These are phyloP conservation scores for Elsinoe ampelina DNA, from an alignment of 2,329 filamentous ascomycete genomes.

Conservation along the genomic window DNA sequence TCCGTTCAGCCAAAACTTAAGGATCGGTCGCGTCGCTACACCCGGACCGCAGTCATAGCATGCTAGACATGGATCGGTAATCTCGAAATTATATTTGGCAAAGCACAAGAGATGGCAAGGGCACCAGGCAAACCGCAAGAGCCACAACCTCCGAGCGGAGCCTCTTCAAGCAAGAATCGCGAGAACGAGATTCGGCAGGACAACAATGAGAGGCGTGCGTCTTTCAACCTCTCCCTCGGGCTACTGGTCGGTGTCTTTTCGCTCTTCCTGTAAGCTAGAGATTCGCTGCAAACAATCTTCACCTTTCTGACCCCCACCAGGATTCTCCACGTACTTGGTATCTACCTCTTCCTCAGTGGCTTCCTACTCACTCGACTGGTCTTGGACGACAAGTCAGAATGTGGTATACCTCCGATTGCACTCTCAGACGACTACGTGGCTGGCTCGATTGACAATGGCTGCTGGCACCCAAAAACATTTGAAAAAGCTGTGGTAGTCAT, in stretches of 20 bases:
- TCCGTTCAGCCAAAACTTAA: not conserved
- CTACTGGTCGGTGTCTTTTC: slow-evolving; percentile 56
- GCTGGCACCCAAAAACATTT: slow-evolving; percentile 94
- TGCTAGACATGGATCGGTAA: not conserved
- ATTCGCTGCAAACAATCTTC: not conserved
- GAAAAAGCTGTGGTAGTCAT: slow-evolving; percentile 83
- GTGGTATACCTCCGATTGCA: slow-evolving; percentile 61
- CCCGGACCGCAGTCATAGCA: not conserved
- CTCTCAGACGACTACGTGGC: slow-evolving; percentile 32
- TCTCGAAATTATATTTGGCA: not conserved
- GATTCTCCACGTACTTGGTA: slow-evolving; percentile 65
- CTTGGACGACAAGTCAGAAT: slow-evolving; percentile 66
- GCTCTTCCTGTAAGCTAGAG: slow-evolving; percentile 48
- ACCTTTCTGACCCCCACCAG: slow-evolving; percentile 29
- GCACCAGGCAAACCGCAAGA: not conserved
- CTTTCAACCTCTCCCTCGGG: slow-evolving; percentile 45
- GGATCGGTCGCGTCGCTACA: not conserved
- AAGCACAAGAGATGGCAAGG: not conserved
- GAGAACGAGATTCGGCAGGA: slow-evolving; percentile 12
- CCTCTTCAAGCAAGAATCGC: not conserved
- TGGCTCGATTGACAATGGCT: slow-evolving; percentile 52
- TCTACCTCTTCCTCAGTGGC: slow-evolving; percentile 88
- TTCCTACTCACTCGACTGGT: slow-evolving; percentile 86
- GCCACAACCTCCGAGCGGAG: not conserved
- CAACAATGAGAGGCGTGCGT: slow-evolving; percentile 35